These are phyloP conservation scores for Pleurotus cornucopiae DNA, from an alignment of 768 basidiomycete species.

Conservation along the genomic window DNA sequence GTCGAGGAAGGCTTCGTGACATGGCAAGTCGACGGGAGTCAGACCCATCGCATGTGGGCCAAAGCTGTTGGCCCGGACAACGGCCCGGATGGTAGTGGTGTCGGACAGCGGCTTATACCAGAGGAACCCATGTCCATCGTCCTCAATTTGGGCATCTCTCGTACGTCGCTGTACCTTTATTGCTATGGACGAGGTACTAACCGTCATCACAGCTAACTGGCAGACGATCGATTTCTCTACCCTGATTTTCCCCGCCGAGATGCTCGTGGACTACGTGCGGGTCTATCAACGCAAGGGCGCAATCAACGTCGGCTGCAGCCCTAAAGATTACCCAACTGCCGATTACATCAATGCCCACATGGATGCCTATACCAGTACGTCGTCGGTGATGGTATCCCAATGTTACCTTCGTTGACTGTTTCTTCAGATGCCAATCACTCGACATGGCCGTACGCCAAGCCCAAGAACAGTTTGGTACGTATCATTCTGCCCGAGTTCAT, in stretches of 20 bases:
- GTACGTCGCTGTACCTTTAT: constrained; percentile 23
- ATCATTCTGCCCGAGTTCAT: too few species aligned
- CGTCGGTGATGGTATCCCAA: constrained; percentile 1
- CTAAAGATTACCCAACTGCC: constrained; percentile 58
- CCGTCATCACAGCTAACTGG: constrained; percentile 48
- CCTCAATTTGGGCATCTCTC: constrained; percentile 60
- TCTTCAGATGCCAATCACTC: constrained; percentile 37
- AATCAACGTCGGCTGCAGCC: constrained; percentile 65
- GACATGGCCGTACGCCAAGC: constrained; percentile 36
- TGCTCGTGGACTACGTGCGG: constrained; percentile 76
- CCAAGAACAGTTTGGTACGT: constrained; percentile 32
- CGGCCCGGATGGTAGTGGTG: constrained; percentile 32
- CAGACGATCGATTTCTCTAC: constrained; percentile 51
- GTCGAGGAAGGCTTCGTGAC: constrained; percentile 60
- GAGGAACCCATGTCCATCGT: constrained; percentile 60
- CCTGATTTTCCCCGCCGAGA: constrained; percentile 65
- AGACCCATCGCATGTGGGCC: constrained; percentile 49
- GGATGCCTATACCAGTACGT: constrained; percentile 57
- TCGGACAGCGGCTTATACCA: constrained; percentile 57
- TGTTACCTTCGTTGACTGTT: not conserved
- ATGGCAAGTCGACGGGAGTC: constrained; percentile 64
- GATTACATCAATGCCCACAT: constrained; percentile 55
- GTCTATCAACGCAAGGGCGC: constrained; percentile 67
- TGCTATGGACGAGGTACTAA: constrained; percentile 5
- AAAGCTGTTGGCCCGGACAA: constrained; percentile 42